phyloP scores from a whole-genome alignment of 225 moss, liverwort and hornwort species.

The Asterella californica region DNA sequence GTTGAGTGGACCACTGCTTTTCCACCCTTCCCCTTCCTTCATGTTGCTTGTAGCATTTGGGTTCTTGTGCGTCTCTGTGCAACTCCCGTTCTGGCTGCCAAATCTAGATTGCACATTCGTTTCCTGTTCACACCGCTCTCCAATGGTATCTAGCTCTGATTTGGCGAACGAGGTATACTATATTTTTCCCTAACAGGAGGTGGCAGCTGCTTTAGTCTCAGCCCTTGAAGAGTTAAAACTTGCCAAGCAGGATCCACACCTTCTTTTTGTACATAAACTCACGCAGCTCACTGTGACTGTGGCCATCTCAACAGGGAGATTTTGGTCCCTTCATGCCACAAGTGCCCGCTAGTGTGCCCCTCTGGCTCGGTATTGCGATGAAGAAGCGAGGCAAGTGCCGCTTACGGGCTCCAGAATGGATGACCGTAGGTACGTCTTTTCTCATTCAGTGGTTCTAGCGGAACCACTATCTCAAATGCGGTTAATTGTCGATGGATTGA shows the following conservation, averaged over 20 bases:
- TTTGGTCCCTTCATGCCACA: conserved; percentile 96
- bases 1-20: too few species aligned
- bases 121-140: too few species aligned
- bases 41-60: too few species aligned
- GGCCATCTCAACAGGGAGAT: conserved; percentile 60
- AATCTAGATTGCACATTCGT: too few species aligned
- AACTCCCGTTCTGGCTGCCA: too few species aligned
- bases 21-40: too few species aligned
- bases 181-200: too few species aligned
- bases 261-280: not conserved
- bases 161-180: too few species aligned
- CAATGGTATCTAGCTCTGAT: too few species aligned
- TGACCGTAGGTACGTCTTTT: conserved; percentile 68
- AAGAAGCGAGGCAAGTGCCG: conserved; percentile 94
- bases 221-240: too few species aligned
- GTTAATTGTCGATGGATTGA: not conserved
- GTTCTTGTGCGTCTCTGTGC: too few species aligned
- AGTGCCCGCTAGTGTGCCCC: conserved; percentile 81
- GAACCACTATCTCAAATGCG: not conserved
- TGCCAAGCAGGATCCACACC: not conserved
- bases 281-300: not conserved
- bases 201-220: too few species aligned
- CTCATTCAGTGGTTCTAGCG: not conserved
- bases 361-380: conserved; percentile 95
- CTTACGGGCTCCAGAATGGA: conserved; percentile 88